Percentiles rank a stretch among this genome's conserved stretches.
Evolutionary conservation across 2,329 filamentous ascomycete genomes (phyloP).

Genomic region (Fusarium sp.): DNA sequence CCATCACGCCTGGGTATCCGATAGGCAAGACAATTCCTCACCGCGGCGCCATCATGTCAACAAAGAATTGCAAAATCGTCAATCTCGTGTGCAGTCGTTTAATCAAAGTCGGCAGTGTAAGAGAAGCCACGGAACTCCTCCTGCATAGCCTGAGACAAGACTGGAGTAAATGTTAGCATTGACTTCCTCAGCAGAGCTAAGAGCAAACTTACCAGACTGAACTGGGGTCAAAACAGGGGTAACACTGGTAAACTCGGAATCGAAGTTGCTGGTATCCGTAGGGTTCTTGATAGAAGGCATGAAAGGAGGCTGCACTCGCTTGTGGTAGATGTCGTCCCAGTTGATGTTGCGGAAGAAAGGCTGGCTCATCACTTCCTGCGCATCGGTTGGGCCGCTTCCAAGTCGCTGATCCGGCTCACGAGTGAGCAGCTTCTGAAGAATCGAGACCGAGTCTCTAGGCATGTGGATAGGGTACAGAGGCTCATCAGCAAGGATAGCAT

Average conservation of each 20-base stretch:
- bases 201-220: conserved; percentile 82
- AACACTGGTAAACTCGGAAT: conserved; percentile 97
- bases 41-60: conserved; percentile 41
- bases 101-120: conserved; percentile 92
- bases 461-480: conserved; percentile 98
- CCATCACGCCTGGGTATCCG: conserved; percentile 47
- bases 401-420: conserved; percentile 93
- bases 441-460: conserved; percentile 97
- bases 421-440: conserved; percentile 95
- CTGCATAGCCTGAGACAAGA: conserved; percentile 98
- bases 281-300: conserved; percentile 88
- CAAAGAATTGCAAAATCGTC: conserved; percentile 41
- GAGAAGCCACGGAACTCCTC: conserved; percentile 99
- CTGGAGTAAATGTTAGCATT: conserved; percentile 60
- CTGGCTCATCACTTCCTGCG: conserved; percentile 98
- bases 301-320: conserved; percentile 90
- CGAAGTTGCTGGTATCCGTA: conserved; percentile 99
- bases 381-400: conserved; percentile 94
- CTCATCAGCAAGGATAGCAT: conserved; percentile 97
- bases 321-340: conserved; percentile 99
- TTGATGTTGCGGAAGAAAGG: conserved; percentile 98
- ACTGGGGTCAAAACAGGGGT: conserved; percentile 97
- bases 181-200: not conserved
- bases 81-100: conserved; percentile 45
- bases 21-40: conserved; percentile 45